Evolutionary conservation across 2,329 filamentous ascomycete genomes (phyloP).

Genomic region (Nectriaceae sp.): DNA sequence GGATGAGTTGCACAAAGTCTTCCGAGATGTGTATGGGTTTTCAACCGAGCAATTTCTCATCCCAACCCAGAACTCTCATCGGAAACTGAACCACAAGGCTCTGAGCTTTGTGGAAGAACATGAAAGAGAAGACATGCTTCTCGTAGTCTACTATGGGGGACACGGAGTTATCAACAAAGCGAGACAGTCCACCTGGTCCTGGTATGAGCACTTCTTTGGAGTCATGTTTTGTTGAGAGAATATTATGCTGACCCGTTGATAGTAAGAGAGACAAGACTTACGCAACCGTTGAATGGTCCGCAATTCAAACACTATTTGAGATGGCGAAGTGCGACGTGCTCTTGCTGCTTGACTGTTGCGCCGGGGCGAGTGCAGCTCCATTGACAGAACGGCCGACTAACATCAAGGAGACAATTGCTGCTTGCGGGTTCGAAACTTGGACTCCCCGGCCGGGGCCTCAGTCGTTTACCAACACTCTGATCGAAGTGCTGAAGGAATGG

Average conservation of each 20-base stretch:
- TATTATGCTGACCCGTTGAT: conserved; percentile 10
- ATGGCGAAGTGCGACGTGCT: conserved; percentile 29
- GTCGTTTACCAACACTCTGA: conserved; percentile 27
- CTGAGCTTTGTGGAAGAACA: conserved; percentile 27
- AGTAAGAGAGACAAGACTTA: conserved; percentile 26
- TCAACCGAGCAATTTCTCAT: conserved; percentile 24
- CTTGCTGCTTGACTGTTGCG: conserved; percentile 26
- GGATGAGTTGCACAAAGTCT: conserved; percentile 21
- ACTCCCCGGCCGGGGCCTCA: conserved; percentile 24
- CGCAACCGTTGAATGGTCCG: conserved; percentile 30
- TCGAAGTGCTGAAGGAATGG: conserved; percentile 29
- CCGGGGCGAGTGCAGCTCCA: conserved; percentile 28
- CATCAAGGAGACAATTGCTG: conserved; percentile 30
- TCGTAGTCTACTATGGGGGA: conserved; percentile 28
- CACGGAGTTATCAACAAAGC: conserved; percentile 29
- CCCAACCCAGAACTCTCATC: conserved; percentile 26
- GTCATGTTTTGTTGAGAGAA: no score
- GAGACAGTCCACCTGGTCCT: conserved; percentile 28
- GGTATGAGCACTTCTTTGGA: conserved; percentile 13
- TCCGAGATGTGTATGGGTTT: conserved; percentile 24
- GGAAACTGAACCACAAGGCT: conserved; percentile 24
- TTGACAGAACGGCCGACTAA: conserved; percentile 27
- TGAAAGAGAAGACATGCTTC: conserved; percentile 28
- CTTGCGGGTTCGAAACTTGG: conserved; percentile 30
- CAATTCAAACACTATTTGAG: conserved; percentile 29